Evolutionary conservation across 371 early-diverging fungal genomes (phyloP).

Genomic region (Actinomortierella ambigua): DNA sequence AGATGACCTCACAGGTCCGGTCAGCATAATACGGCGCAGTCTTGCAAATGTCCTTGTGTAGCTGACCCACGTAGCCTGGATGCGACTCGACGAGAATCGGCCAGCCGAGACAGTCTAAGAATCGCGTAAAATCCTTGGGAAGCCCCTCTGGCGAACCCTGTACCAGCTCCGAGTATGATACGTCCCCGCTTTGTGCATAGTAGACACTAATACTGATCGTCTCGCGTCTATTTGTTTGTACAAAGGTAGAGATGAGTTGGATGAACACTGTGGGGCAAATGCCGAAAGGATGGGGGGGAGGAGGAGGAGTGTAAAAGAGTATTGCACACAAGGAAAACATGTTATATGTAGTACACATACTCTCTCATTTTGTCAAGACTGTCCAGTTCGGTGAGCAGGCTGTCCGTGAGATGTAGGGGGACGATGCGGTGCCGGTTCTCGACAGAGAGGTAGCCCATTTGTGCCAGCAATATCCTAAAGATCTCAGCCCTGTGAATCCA

Average conservation of each 20-base stretch:
- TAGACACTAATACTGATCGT: slow-evolving; percentile 70
- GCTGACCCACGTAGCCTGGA: slow-evolving; percentile 67
- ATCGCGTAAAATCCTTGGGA: slow-evolving; percentile 68
- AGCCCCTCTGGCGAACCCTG: slow-evolving; percentile 51
- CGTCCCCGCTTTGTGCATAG: slow-evolving; percentile 61
- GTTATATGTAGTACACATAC: slow-evolving; percentile 51
- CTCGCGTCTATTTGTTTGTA: slow-evolving; percentile 61
- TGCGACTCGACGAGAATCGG: slow-evolving; percentile 67
- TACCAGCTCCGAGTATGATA: slow-evolving; percentile 59
- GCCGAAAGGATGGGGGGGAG: too few species aligned
- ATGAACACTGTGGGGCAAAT: too few species aligned
- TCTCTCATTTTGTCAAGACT: slow-evolving; percentile 69
- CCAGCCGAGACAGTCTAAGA: slow-evolving; percentile 74
- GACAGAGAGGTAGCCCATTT: slow-evolving; percentile 65
- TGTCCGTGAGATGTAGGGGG: slow-evolving; percentile 66
- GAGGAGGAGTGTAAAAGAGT: not conserved
- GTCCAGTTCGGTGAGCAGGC: slow-evolving; percentile 67
- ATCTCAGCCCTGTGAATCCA: slow-evolving; percentile 47
- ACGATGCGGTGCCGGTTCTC: slow-evolving; percentile 62
- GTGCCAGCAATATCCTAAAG: slow-evolving; percentile 68
- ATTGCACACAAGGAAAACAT: not conserved
- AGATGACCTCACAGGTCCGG: slow-evolving; percentile 71
- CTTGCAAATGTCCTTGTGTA: slow-evolving; percentile 57
- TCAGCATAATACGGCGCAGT: slow-evolving; percentile 77
- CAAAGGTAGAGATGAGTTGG: slow-evolving; percentile 1